phyloP scores from a whole-genome alignment of 2,329 filamentous ascomycete species.

The Colletotrichum lini region DNA sequence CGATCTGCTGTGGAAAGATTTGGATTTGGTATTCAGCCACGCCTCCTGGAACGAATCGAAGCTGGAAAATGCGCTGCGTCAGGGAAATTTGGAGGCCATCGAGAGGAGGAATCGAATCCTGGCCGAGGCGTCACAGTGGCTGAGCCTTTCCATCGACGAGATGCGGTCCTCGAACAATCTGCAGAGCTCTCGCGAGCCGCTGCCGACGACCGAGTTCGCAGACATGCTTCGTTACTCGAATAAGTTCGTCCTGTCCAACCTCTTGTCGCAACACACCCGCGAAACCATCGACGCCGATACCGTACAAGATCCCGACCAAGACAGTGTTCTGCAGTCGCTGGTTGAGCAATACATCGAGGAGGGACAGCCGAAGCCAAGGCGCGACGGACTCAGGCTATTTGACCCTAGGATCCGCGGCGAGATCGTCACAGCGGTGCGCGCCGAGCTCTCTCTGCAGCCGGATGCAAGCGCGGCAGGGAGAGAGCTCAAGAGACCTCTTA shows the following conservation, averaged over 20 bases:
- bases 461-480: constrained; percentile 43
- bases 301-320: constrained; percentile 13
- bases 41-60: constrained; percentile 36
- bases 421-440: constrained; percentile 50
- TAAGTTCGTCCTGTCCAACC: constrained; percentile 36
- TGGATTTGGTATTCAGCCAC: constrained; percentile 39
- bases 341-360: constrained; percentile 40
- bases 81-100: constrained; percentile 36
- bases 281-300: constrained; percentile 12
- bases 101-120: constrained; percentile 37
- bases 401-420: constrained; percentile 45
- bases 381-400: constrained; percentile 32
- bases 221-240: constrained; percentile 40
- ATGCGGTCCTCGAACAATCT: constrained; percentile 36
- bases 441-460: constrained; percentile 48
- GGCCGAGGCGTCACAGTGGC: constrained; percentile 39
- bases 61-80: constrained; percentile 31
- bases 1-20: constrained; percentile 41
- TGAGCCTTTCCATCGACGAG: constrained; percentile 38
- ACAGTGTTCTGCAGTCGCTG: constrained; percentile 20
- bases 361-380: constrained; percentile 31
- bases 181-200: constrained; percentile 30
- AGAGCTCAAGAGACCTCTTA: constrained; percentile 51
- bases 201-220: constrained; percentile 38
- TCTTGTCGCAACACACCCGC: constrained; percentile 38